These are phyloP conservation scores for Phytophthora ohioensis DNA, from an alignment of 352 stramenopile genomes.

Conservation along the genomic window DNA sequence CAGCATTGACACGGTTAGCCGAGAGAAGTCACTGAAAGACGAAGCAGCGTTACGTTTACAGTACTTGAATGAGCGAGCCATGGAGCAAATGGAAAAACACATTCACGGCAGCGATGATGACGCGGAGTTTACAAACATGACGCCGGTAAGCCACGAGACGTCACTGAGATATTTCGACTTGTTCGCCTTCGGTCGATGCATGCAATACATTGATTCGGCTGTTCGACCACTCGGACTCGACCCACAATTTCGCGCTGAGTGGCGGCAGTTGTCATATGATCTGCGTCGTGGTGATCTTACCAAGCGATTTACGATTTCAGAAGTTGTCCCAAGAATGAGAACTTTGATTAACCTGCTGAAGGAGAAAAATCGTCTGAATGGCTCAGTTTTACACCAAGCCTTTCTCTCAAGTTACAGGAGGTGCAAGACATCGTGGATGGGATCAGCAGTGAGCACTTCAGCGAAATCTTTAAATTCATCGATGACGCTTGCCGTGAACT, in stretches of 20 bases:
- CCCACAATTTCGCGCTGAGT: not conserved
- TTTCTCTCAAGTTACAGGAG: not conserved
- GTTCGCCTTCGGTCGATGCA: not conserved
- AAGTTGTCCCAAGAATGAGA: constrained; percentile 1
- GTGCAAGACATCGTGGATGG: not conserved
- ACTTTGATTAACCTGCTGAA: not conserved
- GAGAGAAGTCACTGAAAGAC: not conserved
- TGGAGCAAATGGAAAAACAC: too few relatives aligned
- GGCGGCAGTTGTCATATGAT: not conserved
- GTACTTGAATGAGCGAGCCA: too few relatives aligned
- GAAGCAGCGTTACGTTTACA: too few relatives aligned
- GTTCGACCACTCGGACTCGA: not conserved
- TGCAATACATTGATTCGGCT: not conserved
- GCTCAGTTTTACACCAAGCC: not conserved
- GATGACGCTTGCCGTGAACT: not conserved
- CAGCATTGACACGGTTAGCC: not conserved
- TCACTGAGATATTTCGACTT: not conserved
- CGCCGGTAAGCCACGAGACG: too few relatives aligned
- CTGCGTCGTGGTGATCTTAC: not conserved
- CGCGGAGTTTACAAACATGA: too few relatives aligned
- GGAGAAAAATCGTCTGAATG: not conserved
- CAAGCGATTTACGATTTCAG: constrained; percentile 1
- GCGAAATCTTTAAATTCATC: not conserved
- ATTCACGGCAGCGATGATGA: too few relatives aligned
- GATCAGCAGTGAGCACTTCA: not conserved